Conservation (phyloP, 345 rosid genomes). For the Heritiera littoralis region DNA sequence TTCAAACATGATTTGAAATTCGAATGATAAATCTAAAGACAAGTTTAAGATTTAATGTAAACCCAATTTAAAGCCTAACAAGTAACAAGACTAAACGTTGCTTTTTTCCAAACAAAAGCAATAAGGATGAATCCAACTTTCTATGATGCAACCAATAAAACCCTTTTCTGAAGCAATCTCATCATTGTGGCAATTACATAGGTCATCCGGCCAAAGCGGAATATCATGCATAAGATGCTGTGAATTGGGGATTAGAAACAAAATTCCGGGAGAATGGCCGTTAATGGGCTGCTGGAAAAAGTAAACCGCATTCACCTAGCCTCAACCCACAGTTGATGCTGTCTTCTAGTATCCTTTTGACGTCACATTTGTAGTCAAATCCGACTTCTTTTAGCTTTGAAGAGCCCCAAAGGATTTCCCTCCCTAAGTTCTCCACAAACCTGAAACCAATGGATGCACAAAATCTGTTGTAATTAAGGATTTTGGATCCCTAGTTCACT, state of each 20-base stretch:
- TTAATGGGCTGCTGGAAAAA: background rate
- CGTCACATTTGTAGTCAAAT: slow-evolving; percentile 9
- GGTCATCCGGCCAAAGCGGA: no score
- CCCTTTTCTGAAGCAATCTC: no score
- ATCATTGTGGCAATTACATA: no score
- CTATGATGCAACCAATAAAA: no score
- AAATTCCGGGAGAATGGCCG: no score
- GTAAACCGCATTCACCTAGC: background rate
- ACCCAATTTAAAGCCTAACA: no score
- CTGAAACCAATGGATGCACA: background rate
- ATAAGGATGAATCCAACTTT: background rate
- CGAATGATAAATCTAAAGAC: no score
- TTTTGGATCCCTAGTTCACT: background rate
- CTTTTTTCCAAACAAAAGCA: background rate
- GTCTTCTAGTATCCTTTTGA: background rate
- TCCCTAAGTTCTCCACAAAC: background rate
- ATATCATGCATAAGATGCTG: no score
- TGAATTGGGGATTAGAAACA: no score
- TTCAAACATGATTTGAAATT: no score
- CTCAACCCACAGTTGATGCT: background rate
- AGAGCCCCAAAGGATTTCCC: background rate
- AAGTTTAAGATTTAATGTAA: no score
- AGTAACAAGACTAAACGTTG: background rate
- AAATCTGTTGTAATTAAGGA: background rate
- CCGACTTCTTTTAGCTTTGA: background rate